Evolutionary conservation across 2,329 filamentous ascomycete species (phyloP).

Genomic region (Talaromyces sp.): DNA sequence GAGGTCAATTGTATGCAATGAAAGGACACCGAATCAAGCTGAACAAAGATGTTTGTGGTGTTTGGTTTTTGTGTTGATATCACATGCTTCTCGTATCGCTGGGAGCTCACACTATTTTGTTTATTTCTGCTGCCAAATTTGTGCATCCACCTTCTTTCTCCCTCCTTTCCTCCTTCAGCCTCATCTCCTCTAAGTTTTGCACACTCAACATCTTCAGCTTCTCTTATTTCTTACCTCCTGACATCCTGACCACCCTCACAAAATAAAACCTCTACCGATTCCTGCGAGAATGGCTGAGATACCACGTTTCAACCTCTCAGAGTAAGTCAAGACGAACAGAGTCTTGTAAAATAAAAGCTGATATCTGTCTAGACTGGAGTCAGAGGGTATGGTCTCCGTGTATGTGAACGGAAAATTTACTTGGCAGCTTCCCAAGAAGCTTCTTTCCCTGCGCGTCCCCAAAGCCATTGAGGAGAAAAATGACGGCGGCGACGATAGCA

Average conservation of each 20-base stretch:
- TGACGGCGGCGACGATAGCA: background rate
- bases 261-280: background rate
- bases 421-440: slow-evolving; percentile 10
- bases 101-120: background rate
- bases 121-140: background rate
- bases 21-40: background rate
- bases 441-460: background rate
- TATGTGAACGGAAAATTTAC: slow-evolving; percentile 12
- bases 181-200: background rate
- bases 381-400: slow-evolving; percentile 7
- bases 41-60: background rate
- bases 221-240: too few species aligned
- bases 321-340: background rate
- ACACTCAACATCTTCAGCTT: background rate
- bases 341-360: background rate
- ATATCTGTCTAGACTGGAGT: slow-evolving; percentile 5
- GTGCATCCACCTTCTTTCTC: background rate
- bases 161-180: background rate
- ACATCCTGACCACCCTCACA: too few species aligned
- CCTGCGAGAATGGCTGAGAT: background rate
- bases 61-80: background rate
- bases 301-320: background rate
- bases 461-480: background rate
- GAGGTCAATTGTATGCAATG: background rate
- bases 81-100: background rate